Conservation (phyloP, 202 grass and related monocot genomes). For the Miscanthus sacchariflorus region DNA sequence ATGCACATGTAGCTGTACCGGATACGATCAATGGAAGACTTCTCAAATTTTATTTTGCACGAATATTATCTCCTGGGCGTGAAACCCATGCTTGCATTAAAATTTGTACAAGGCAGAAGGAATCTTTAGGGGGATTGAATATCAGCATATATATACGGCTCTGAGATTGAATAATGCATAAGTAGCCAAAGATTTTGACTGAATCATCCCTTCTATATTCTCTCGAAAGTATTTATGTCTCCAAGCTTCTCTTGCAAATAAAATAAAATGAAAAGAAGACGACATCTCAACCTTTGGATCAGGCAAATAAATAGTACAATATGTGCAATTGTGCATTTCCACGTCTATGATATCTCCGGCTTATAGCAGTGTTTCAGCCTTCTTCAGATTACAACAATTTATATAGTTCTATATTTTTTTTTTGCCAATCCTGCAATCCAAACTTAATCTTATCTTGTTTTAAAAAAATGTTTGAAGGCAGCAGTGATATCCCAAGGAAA, state of each 20-base stretch:
- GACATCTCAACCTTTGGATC: conserved; percentile 5
- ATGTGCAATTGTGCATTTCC: too few species aligned
- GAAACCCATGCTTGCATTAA: not conserved
- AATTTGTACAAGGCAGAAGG: not conserved
- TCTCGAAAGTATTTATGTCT: not conserved
- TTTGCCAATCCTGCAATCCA: too few species aligned
- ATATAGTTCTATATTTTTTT: too few species aligned
- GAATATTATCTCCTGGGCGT: not conserved
- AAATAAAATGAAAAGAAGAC: conserved; percentile 16
- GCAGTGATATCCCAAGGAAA: too few species aligned
- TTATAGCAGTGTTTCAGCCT: too few species aligned
- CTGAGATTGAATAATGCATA: conserved; percentile 5
- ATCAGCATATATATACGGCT: not conserved
- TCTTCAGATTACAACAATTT: too few species aligned
- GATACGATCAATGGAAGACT: conserved; percentile 25
- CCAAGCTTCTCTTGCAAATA: not conserved
- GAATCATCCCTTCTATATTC: not conserved
- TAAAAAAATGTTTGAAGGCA: too few species aligned
- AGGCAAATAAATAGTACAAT: not conserved
- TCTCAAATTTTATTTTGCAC: conserved; percentile 2
- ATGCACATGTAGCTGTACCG: conserved; percentile 9
- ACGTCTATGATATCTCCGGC: too few species aligned
- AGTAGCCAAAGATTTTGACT: not conserved
- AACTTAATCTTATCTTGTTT: too few species aligned
- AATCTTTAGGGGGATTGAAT: conserved; percentile 28